Base-by-base conservation (phyloP, 169 alveolate genomes). In the Cytauxzoon felis region DNA sequence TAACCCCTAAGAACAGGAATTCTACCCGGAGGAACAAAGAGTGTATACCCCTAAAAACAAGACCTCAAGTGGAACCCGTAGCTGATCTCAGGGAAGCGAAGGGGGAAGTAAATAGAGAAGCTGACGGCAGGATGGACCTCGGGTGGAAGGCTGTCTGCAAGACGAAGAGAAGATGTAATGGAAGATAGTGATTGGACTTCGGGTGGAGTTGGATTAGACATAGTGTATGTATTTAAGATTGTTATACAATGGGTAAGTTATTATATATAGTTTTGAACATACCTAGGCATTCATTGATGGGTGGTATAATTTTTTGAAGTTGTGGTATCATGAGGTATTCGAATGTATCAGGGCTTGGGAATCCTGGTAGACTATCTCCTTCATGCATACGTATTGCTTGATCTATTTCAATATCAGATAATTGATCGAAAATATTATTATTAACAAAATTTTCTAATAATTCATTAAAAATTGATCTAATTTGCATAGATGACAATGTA, bases 331-430 rank as follows among this genome's bases (percentile, higher is more conserved):
- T 93, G 41, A 96, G 85, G 78, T 90, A 96, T 34, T 94, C 96
- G 83, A 96, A 96, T 21, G 96, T 96, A 82, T 95, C 98, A 2
- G 97, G 97, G 32, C 98, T 91, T 0, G 98, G 98, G 73, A 95
- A 95, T n/a, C 99, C 99, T 5, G 99, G 99, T 67, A 97, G 91
- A 32, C 96, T 88, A 81, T 96, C 99, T 8, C 99, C 99, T 78
- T 97, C 98, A 71, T 96, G 98, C 70, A 94, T 76, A 59, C 93
- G 82, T 33, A 97, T 95, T n/a, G 98, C 99, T 62, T 87, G 91
- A 80, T 96, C 96, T 23, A 97, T 95, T 67, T 97, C 98, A 69
- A 86, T 80, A 64, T 96, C 98, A 8, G 95, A 81, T n/a, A 91
- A 70, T 54, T 88, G 93, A 13, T 81, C 87, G 19, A 93, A 89